Conservation (phyloP, 2,329 filamentous ascomycete species). For the Byssochlamys sp. region DNA sequence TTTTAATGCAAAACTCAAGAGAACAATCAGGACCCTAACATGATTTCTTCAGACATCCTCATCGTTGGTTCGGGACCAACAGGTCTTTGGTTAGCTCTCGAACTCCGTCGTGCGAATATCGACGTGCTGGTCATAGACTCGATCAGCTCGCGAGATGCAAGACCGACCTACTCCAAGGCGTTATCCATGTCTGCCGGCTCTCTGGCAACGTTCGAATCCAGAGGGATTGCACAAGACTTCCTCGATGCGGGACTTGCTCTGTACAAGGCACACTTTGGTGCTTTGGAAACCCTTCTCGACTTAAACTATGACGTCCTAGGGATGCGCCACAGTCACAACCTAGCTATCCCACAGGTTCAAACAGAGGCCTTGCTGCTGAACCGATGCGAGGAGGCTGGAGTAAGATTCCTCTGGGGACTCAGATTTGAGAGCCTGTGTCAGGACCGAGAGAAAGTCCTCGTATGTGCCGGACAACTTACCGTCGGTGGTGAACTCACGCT, state of each 20-base stretch:
- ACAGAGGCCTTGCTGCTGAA: neutral
- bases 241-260: neutral
- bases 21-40: neutral
- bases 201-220: neutral
- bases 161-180: neutral
- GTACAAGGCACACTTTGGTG: neutral
- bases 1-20: neutral
- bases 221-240: neutral
- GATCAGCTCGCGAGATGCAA: neutral
- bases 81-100: neutral
- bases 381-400: neutral
- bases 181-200: neutral
- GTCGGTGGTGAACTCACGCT: neutral
- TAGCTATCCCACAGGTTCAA: neutral
- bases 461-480: neutral
- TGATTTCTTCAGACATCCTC: neutral
- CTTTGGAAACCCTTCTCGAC: neutral
- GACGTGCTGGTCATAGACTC: neutral
- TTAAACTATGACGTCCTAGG: neutral
- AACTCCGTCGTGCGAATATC: neutral
- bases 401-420: neutral
- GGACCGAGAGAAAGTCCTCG: neutral
- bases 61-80: neutral
- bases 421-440: neutral
- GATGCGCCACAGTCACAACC: neutral